Percentiles rank a stretch among this genome's conserved stretches.
These are phyloP conservation scores for Odontarrhena argentea DNA, from an alignment of 345 rosid species.

Conservation along the genomic window DNA sequence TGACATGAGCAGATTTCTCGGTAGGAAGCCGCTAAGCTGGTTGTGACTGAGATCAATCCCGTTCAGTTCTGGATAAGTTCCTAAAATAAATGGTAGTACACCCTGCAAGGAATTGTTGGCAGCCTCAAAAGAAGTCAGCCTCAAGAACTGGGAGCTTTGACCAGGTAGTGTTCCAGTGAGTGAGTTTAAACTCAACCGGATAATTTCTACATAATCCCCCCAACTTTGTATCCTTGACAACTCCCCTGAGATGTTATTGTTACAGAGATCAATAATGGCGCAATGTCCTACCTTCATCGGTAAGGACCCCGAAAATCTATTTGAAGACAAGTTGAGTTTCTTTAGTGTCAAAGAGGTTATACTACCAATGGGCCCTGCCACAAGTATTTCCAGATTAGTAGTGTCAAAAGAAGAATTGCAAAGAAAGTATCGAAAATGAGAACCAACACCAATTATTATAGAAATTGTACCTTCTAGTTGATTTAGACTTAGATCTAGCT, in stretches of 20 bases:
- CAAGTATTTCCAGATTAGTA: conserved; percentile 16
- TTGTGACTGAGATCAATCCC: conserved; percentile 74
- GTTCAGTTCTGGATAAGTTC: conserved; percentile 65
- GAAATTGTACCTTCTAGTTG: conserved; percentile 66
- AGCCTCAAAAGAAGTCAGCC: conserved; percentile 60
- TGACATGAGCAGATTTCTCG: conserved; percentile 61
- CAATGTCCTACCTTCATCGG: conserved; percentile 69
- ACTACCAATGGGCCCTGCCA: conserved; percentile 74
- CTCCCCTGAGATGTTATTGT: conserved; percentile 69
- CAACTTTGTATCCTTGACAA: conserved; percentile 71
- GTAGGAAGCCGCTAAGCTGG: conserved; percentile 58
- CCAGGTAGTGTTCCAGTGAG: conserved; percentile 65
- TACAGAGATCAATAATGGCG: conserved; percentile 71
- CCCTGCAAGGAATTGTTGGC: conserved; percentile 75
- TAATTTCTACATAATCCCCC: conserved; percentile 79
- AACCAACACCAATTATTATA: not conserved
- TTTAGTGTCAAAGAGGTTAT: conserved; percentile 71
- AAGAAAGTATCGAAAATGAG: conserved; percentile 4
- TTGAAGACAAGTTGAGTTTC: conserved; percentile 78
- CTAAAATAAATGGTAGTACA: conserved; percentile 57
- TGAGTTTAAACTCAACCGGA: conserved; percentile 72
- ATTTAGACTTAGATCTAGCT: conserved; percentile 82
- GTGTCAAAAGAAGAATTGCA: conserved; percentile 2
- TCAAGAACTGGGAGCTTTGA: conserved; percentile 72
- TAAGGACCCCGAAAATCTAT: conserved; percentile 68